These are phyloP conservation scores for Melaleuca alternifolia DNA, from an alignment of 345 rosid genomes.

Conservation along the genomic window DNA sequence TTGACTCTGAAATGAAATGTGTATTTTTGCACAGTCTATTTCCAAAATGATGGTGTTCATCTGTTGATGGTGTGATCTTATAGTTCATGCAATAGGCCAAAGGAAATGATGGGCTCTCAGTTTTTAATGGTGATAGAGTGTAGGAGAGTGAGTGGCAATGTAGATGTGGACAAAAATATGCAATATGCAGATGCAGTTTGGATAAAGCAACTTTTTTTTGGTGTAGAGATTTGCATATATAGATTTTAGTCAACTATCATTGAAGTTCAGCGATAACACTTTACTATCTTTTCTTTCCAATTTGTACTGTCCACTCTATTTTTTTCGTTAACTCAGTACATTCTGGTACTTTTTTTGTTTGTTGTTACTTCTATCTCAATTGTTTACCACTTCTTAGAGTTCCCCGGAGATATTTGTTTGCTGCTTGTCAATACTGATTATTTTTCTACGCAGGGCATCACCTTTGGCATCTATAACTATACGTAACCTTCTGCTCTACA, in stretches of 20 bases:
- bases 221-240: background rate
- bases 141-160: background rate
- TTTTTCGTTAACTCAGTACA: background rate
- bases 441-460: slow-evolving; percentile 53
- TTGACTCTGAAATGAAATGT: background rate
- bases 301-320: background rate
- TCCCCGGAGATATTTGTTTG: background rate
- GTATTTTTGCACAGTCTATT: background rate
- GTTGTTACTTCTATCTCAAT: background rate
- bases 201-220: background rate
- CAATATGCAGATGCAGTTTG: background rate
- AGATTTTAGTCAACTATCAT: background rate
- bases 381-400: background rate
- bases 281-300: background rate
- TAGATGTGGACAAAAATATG: background rate
- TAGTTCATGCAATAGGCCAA: background rate
- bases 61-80: background rate
- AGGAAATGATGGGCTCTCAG: background rate
- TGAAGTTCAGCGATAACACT: background rate
- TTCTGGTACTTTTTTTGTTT: background rate
- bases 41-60: background rate
- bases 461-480: slow-evolving; percentile 93
- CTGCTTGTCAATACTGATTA: background rate
- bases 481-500: slow-evolving; percentile 66
- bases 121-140: background rate